Evolutionary conservation across 345 rosid species (phyloP), one percentile per base, ranked within the genome.

Genomic region (Aegle marmelos): DNA sequence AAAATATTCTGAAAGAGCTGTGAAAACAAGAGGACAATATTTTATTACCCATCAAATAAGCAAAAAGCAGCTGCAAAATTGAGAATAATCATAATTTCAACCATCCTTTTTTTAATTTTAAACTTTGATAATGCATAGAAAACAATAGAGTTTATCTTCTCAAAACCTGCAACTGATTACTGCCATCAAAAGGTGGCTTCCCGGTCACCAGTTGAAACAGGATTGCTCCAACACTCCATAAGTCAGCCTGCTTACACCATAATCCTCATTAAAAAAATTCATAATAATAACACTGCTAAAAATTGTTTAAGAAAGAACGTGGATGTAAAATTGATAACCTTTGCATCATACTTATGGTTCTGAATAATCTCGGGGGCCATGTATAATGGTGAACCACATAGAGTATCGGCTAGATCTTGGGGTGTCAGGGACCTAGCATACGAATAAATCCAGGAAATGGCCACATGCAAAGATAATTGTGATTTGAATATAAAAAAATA

Each of bases 151-250:
- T 33, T 22, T 9, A 64, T 76, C 72, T 56, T 64, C 68, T 68
- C 68, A 21, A 24, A 68, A 91, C 98, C 94, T 93, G 96, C 56
- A 85, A 79, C 68, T 90, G 94, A 83, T 69, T 93, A 77, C 79
- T 86, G 71, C 98, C 98, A 45, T 85, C 82, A 84, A 93, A 93
- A 13, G 97, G 97, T 53, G 93, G 95, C 74, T 86, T 93, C 66
- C 97, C 97, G 21, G 89, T 90, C 82, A 93, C 91, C 84, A 93
- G 84, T 83, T 93, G 95, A 80, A 90, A 91, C 80, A 93, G 83
- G 73, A 93, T 87, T 34, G 94, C 95, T 58, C 97, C 97, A 17
- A 92, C 97, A 86, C 97, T 93, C 97, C 97, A 93, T 79, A 93
- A 83, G 78, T 93, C 96, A 83, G 96, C 98, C 97, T 93, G 84